Base-by-base conservation (phyloP, 768 basidiomycete genomes). In the Termitomyces sp. region DNA sequence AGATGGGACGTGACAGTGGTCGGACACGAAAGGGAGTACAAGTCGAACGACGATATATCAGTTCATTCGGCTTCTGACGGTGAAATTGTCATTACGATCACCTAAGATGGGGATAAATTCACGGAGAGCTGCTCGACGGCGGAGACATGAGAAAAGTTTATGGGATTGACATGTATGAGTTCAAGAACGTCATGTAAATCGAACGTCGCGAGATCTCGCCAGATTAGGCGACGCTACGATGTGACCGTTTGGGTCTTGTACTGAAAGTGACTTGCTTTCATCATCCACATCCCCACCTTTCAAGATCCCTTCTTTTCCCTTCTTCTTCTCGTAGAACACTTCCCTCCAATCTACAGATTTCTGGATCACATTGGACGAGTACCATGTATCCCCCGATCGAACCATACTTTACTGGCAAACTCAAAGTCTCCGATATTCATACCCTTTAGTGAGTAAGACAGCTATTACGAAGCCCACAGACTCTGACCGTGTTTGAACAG, bases 381-480 rank as follows among this genome's bases (percentile, higher is more conserved):
- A 45, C 21, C 59, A 86, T 89, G 86, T 91, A 91, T 71, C 82
- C 87, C 5, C 72, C 76, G 2, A 82, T 82, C 56, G 70, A 84
- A 58, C 88, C 90, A 0, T 89, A 80, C 64, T 72, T 85, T 51
- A 76, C 72, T 15, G 88, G 84, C 2, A 78, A 58, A 35, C 77
- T 93, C 49, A 84, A 88, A 62, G 87, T 93, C 1, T 85, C 82
- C 21, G 81, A 85, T 54, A 71, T 87, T 19, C 91, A 93, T 68
- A 82, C 80, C 7, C 79, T 93, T 58, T 83, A 93, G 90, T 91
- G 51, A 55, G 60, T 53, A 15, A 21, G 46, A 42, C 12, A n/a
- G 14, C 21, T 41, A 2, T 17, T 15, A 15, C n/a, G 11, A 40
- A 19, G 19, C 22, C 38, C 30, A 40, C 17, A 14, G 45, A 40